These are phyloP conservation scores for Eudorina sp. DNA, from an alignment of 139 green algal species.

Conservation along the genomic window DNA sequence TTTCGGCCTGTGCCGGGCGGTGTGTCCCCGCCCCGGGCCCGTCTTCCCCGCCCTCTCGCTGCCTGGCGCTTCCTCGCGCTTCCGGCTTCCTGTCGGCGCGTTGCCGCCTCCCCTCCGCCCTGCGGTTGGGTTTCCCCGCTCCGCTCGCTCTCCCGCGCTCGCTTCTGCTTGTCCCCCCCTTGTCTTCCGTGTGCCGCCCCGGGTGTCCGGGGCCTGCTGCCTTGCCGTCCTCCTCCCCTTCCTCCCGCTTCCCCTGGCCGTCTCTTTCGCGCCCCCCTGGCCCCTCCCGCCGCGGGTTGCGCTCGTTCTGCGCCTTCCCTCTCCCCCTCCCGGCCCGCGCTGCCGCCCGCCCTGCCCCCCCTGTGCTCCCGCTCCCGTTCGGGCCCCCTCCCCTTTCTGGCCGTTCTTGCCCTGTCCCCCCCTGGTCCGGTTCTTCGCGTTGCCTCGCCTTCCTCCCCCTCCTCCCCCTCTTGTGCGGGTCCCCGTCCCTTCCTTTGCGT, in stretches of 20 bases:
- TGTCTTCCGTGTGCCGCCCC: neutral
- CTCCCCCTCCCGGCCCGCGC: neutral
- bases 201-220: no score
- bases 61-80: neutral
- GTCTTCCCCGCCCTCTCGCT: neutral
- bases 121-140: neutral
- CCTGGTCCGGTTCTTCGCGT: neutral
- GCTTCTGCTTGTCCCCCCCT: neutral
- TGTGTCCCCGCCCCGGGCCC: neutral
- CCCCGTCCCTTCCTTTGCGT: neutral
- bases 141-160: neutral
- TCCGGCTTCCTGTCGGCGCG: neutral
- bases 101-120: neutral
- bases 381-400: neutral
- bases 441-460: neutral
- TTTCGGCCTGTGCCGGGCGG: neutral
- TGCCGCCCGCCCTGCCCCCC: neutral
- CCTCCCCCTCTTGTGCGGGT: neutral
- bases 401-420: neutral
- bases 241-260: no score
- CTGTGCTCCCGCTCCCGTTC: neutral
- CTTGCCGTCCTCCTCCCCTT: no score
- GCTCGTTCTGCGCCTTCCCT: neutral
- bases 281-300: neutral
- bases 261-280: neutral